A percentile compares a stretch with the other conserved stretches of the same genome.
Evolutionary conservation across 352 stramenopile genomes (phyloP).

Genomic region (Pythium vanterpoolii): DNA sequence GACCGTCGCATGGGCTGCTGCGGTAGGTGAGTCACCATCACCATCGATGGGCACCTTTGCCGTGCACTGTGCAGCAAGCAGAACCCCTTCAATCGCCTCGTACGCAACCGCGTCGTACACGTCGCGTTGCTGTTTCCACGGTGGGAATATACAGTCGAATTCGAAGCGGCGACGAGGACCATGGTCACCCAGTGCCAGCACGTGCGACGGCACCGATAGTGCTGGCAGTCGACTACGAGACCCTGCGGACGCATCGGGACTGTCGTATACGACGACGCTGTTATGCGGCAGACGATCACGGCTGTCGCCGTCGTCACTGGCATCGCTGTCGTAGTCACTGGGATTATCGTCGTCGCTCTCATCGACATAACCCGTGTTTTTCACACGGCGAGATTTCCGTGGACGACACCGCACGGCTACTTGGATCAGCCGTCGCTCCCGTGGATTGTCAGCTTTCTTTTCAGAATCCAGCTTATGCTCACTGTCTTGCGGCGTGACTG

Average conservation of each 20-base stretch:
- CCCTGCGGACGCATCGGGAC: background rate
- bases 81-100: constrained; percentile 37
- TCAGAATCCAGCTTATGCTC: constrained; percentile 8
- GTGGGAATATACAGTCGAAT: constrained; percentile 64
- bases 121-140: constrained; percentile 42
- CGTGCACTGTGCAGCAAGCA: background rate
- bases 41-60: background rate
- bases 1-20: constrained; percentile 38
- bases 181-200: constrained; percentile 18
- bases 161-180: constrained; percentile 41
- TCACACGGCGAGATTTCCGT: constrained; percentile 22
- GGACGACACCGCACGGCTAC: constrained; percentile 56
- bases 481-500: background rate
- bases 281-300: background rate
- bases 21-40: background rate
- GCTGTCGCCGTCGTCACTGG: background rate
- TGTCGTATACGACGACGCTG: constrained; percentile 16
- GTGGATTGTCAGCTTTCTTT: too few species aligned
- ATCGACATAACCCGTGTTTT: background rate
- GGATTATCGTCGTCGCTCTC: background rate
- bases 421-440: constrained; percentile 31
- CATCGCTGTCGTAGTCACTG: background rate
- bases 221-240: background rate
- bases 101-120: constrained; percentile 46
- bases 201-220: constrained; percentile 20